phyloP scores from a whole-genome alignment of 1,284 basidiomycete genomes.

The Pascua sp. region DNA sequence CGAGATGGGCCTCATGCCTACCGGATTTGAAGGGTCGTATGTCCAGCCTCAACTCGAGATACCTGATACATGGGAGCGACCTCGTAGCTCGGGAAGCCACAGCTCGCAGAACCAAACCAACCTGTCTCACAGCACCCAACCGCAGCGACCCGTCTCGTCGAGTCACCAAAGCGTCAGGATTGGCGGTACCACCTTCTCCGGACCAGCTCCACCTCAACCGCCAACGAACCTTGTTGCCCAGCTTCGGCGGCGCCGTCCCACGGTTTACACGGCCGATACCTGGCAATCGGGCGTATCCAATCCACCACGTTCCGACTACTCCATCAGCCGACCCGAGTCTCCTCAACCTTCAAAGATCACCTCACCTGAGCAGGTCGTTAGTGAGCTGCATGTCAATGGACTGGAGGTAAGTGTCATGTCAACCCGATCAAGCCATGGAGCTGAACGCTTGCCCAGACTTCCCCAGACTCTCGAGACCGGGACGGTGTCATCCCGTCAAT shows the following conservation, averaged over 20 bases:
- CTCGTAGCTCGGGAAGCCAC: no score
- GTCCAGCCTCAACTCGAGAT: neutral
- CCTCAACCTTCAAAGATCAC: constrained; percentile 1
- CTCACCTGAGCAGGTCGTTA: constrained; percentile 8
- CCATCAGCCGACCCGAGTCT: constrained; percentile 8
- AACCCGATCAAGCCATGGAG: neutral
- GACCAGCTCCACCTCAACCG: neutral
- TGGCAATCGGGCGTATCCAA: constrained; percentile 8
- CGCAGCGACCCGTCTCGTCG: no score
- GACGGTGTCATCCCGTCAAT: constrained; percentile 12
- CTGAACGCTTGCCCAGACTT: neutral
- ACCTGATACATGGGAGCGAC: no score
- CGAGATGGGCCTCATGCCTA: neutral
- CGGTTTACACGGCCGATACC: constrained; percentile 1
- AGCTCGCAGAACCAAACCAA: no score
- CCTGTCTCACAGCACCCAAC: no score
- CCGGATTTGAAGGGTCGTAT: neutral
- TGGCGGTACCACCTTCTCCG: neutral
- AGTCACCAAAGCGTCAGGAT: no score
- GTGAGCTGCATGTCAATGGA: constrained; percentile 3
- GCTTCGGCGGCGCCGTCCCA: neutral
- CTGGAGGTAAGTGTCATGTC: neutral
- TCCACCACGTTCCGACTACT: neutral
- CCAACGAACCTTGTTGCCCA: neutral
- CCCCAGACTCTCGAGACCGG: neutral